These are phyloP conservation scores for Gloeophyllum trabeum DNA, from an alignment of 768 basidiomycete genomes.

Conservation along the genomic window DNA sequence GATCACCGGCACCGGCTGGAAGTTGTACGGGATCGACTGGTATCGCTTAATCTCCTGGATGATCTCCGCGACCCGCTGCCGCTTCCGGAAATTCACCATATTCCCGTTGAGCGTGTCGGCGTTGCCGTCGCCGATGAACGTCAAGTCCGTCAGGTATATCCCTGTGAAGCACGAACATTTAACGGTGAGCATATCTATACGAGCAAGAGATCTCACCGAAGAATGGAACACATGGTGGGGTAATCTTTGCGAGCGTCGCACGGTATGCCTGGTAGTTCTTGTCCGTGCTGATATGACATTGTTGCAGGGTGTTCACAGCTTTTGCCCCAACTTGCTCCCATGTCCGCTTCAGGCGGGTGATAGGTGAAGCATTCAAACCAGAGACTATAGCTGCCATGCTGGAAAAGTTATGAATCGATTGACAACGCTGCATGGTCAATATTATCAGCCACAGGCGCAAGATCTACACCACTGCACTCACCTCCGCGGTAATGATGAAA, in stretches of 20 bases:
- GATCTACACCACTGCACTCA: conserved; percentile 26
- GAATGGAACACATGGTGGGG: conserved; percentile 94
- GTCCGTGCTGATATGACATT: conserved; percentile 85
- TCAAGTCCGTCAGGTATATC: conserved; percentile 89
- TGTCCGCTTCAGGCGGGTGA: conserved; percentile 85
- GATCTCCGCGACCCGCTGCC: conserved; percentile 91
- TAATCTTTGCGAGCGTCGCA: conserved; percentile 67
- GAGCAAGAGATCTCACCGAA: conserved; percentile 47
- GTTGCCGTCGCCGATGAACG: conserved; percentile 98
- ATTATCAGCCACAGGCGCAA: not conserved
- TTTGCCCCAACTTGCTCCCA: conserved; percentile 83
- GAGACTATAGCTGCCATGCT: conserved; percentile 96
- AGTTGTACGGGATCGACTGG: conserved; percentile 87
- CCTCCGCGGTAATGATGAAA: conserved; percentile 86
- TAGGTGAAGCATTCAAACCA: conserved; percentile 87
- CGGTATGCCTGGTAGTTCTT: conserved; percentile 94
- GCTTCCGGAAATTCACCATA: conserved; percentile 92
- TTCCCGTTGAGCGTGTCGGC: conserved; percentile 70
- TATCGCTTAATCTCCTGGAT: conserved; percentile 95
- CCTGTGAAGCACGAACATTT: conserved; percentile 39
- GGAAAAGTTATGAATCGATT: conserved; percentile 84
- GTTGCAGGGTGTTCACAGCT: conserved; percentile 58
- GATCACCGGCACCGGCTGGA: conserved; percentile 54
- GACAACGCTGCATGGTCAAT: conserved; percentile 60
- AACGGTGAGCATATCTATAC: not conserved